Evolutionary conservation across 2,329 filamentous ascomycete species (phyloP).

Genomic region (Alternaria incomplexa): DNA sequence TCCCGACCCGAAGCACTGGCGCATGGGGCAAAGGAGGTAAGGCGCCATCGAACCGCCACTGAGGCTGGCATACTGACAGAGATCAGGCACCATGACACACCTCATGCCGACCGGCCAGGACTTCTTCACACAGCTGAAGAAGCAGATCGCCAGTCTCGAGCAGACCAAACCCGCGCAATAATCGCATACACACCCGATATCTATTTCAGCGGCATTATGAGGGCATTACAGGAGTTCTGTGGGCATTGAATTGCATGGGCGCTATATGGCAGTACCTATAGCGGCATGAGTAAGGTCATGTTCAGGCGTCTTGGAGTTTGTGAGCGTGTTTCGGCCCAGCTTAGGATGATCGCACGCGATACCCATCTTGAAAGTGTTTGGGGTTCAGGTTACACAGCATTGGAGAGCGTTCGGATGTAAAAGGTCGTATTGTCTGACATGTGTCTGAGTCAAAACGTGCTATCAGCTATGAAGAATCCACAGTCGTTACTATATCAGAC

Average conservation of each 20-base stretch:
- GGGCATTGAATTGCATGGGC: conserved; percentile 26
- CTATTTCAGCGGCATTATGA: conserved; percentile 43
- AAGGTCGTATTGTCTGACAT: not conserved
- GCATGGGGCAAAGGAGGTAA: conserved; percentile 51
- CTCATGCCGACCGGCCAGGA: conserved; percentile 54
- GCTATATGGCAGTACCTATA: conserved; percentile 19
- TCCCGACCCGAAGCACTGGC: conserved; percentile 44
- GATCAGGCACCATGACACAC: conserved; percentile 44
- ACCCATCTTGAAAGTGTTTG: conserved; percentile 31
- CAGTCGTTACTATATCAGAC: not conserved
- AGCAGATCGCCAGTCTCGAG: conserved; percentile 52
- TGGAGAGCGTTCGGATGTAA: not conserved
- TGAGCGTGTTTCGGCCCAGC: conserved; percentile 9
- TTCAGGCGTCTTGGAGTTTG: conserved; percentile 37
- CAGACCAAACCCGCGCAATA: conserved; percentile 42
- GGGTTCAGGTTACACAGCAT: conserved; percentile 5
- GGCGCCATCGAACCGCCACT: not conserved
- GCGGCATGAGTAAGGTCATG: conserved; percentile 21
- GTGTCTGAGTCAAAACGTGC: not conserved
- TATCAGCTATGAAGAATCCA: not conserved
- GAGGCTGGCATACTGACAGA: conserved; percentile 15
- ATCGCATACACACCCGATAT: conserved; percentile 20
- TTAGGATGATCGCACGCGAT: conserved; percentile 29
- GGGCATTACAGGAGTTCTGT: conserved; percentile 45
- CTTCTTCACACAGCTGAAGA: conserved; percentile 55